These are phyloP conservation scores for Annulohypoxylon maeteangense DNA, from an alignment of 495 filamentous ascomycete species.

Conservation along the genomic window DNA sequence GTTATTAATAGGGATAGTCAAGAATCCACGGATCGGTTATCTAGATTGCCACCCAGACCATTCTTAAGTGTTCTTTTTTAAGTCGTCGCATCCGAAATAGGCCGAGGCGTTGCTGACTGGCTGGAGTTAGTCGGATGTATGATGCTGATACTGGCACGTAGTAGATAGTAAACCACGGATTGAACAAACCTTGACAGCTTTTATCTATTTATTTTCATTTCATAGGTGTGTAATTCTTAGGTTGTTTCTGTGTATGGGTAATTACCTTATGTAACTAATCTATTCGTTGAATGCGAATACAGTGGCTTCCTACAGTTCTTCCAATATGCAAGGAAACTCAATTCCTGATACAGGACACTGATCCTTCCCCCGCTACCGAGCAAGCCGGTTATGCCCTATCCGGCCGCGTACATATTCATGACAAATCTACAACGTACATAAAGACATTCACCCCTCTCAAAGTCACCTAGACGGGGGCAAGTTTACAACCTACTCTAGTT, in stretches of 20 bases:
- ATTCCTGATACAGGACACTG: not conserved
- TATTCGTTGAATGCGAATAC: not conserved
- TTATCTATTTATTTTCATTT: not conserved
- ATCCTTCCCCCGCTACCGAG: not conserved
- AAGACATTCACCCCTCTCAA: not conserved
- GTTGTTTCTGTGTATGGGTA: no score
- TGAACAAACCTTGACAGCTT: not conserved
- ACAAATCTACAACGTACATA: not conserved
- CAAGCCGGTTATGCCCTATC: not conserved
- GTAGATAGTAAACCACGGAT: not conserved
- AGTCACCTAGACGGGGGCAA: not conserved
- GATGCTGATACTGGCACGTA: not conserved
- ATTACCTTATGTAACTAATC: not conserved
- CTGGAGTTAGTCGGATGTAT: not conserved
- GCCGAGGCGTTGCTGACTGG: not conserved
- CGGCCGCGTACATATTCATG: not conserved
- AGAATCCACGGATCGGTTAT: not conserved
- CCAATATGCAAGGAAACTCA: not conserved
- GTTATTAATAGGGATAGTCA: not conserved
- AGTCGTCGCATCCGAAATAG: not conserved
- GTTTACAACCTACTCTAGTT: not conserved
- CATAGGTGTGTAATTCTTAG: no score
- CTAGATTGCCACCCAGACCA: not conserved
- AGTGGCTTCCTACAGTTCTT: not conserved
- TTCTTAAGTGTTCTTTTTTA: not conserved